Base-by-base conservation (phyloP, 495 filamentous ascomycete species). In the Trichoderma gamsii region DNA sequence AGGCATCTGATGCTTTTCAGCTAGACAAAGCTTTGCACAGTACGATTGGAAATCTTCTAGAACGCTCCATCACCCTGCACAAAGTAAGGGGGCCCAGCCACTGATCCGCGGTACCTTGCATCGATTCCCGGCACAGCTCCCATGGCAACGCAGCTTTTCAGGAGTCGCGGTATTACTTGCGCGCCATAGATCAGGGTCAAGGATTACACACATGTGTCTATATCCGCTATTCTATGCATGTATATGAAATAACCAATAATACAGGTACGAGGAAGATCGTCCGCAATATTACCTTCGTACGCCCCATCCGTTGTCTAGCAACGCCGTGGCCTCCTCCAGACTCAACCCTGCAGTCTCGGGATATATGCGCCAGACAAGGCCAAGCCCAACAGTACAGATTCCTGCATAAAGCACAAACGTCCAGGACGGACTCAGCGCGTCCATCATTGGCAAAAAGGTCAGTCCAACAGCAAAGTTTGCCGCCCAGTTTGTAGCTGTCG, bases 401-500 rank as follows among this genome's bases (percentile, higher is more conserved):
- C 78, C 68, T 0, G 90, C 86, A 77, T 97, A 97, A 1, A 89
- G 75, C 15, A 85, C 83, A 76, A 97, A 97, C 0, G 92, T 92
- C 80, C 88, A 89, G n/a, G 81, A 80, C 9, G 91, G 90, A 4
- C 87, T 88, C 65, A 96, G 73, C 67, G 78, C 79, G 71, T 93
- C 86, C 88, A 97, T 92, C 84, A 96, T 85, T 0, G 90, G 89
- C 69, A 97, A 75, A 70, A 97, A 97, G 0, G 91, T 93, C 61
- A 93, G 79, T 0, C 92, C 93, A 13, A 97, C 85, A n/a, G 96
- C 74, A 70, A 93, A 92, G 76, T 97, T 97, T 5, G 88, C 87
- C 18, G 84, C 84, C 93, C 93, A 97, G 70, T 97, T 97, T 5
- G 90, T 94, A 3, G 90, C 88, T 18, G 93, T 97, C 1, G 91